Percentiles rank a stretch among this genome's conserved stretches.
phyloP scores from a whole-genome alignment of 352 stramenopile species.

The Thraustochytrium striatum region DNA sequence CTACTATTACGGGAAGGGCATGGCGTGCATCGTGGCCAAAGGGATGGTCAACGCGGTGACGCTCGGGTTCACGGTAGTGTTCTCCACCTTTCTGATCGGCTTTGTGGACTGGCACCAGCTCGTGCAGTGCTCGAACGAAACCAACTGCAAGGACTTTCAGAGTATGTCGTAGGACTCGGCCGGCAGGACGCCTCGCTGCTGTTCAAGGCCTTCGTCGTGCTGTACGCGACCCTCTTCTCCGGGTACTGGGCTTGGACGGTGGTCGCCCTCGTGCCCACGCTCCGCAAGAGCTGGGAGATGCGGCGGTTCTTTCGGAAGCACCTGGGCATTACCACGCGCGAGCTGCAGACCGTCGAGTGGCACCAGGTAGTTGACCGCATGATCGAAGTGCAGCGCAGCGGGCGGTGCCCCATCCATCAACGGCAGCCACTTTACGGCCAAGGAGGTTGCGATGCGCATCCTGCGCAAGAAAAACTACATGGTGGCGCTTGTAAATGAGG shows the following conservation, averaged over 20 bases:
- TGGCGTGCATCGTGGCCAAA: conserved; percentile 76
- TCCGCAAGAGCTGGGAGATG: conserved; percentile 81
- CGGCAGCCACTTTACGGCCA: conserved; percentile 60
- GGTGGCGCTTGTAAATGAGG: conserved; percentile 92
- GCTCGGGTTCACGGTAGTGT: conserved; percentile 88
- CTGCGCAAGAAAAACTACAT: conserved; percentile 98
- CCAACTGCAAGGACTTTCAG: conserved; percentile 70
- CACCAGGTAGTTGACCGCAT: conserved; percentile 78
- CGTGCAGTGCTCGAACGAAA: conserved; percentile 71
- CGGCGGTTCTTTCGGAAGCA: conserved; percentile 82
- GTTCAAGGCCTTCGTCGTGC: conserved; percentile 43
- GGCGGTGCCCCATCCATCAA: conserved; percentile 63
- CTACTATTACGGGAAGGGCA: conserved; percentile 88
- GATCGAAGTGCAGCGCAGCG: conserved; percentile 71
- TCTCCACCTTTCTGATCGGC: conserved; percentile 87
- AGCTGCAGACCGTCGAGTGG: conserved; percentile 77
- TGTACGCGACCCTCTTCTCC: conserved; percentile 91
- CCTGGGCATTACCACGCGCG: conserved; percentile 76
- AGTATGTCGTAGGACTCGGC: conserved; percentile 65
- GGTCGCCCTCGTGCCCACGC: conserved; percentile 70
- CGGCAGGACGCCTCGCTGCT: conserved; percentile 37
- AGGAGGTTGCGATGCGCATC: conserved; percentile 89
- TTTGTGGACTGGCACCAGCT: conserved; percentile 91
- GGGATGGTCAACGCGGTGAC: conserved; percentile 84
- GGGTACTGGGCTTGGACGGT: conserved; percentile 81